Evolutionary conservation across 2,329 filamentous ascomycete species (phyloP).

Genomic region (Colletotrichum gloeosporioides): DNA sequence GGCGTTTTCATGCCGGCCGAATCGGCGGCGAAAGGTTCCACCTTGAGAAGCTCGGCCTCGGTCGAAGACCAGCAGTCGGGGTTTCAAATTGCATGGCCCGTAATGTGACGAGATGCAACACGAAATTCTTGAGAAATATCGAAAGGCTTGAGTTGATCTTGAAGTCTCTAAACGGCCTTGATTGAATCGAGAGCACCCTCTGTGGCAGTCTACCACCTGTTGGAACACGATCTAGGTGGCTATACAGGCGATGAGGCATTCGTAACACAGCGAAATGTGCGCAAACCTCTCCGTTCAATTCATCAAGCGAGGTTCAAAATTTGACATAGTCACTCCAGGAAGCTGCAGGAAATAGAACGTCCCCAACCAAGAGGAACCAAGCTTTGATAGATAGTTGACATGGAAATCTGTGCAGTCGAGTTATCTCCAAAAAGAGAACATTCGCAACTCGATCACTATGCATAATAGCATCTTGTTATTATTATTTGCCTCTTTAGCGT

Average conservation of each 20-base stretch:
- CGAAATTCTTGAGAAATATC: too few relatives aligned
- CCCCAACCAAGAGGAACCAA: not conserved
- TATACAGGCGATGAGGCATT: not conserved
- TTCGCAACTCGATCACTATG: not conserved
- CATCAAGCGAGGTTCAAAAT: not conserved
- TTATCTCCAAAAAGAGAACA: not conserved
- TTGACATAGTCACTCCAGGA: not conserved
- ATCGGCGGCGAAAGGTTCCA: not conserved
- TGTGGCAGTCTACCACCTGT: not conserved
- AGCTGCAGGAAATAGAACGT: not conserved
- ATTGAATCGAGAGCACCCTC: too few relatives aligned
- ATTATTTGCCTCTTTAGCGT: too few relatives aligned
- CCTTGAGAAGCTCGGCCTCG: not conserved
- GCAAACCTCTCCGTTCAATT: not conserved
- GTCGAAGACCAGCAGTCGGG: not conserved
- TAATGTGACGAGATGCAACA: not conserved
- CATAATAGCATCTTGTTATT: not conserved
- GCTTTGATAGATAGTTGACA: not conserved
- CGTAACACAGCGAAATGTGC: too few relatives aligned
- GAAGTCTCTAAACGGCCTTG: too few relatives aligned
- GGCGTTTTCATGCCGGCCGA: not conserved
- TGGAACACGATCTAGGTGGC: not conserved
- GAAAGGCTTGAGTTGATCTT: too few relatives aligned
- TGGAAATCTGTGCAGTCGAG: not conserved
- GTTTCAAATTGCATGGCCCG: not conserved